Conservation (phyloP, 2,329 filamentous ascomycete genomes). For the Penicillium sp. region DNA sequence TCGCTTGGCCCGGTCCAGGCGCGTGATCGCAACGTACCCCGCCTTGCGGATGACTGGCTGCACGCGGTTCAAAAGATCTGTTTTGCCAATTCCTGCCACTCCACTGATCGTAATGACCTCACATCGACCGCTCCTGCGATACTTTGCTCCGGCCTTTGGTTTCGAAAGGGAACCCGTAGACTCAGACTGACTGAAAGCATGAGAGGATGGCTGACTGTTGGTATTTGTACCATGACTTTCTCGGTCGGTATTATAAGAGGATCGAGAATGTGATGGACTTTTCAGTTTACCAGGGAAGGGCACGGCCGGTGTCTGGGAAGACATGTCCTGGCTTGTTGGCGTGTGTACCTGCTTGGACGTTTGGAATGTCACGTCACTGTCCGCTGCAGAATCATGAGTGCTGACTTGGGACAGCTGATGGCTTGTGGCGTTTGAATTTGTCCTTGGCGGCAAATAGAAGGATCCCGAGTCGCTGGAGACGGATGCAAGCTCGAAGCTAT, state of each 20-base stretch:
- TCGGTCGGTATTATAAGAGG: constrained; percentile 41
- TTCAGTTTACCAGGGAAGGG: constrained; percentile 32
- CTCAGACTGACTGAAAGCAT: constrained; percentile 36
- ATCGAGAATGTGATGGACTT: constrained; percentile 41
- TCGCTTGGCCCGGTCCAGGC: constrained; percentile 61
- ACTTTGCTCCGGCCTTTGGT: constrained; percentile 50
- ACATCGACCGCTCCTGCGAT: constrained; percentile 57
- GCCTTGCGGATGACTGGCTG: constrained; percentile 59
- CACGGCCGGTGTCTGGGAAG: constrained; percentile 8
- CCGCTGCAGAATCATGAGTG: constrained; percentile 40
- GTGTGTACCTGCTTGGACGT: constrained; percentile 32
- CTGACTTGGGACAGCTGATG: constrained; percentile 33
- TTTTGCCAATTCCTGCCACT: constrained; percentile 61
- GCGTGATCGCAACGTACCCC: constrained; percentile 63
- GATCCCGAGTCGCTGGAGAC: constrained; percentile 58
- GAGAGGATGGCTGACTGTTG: constrained; percentile 37
- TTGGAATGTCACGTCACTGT: constrained; percentile 38
- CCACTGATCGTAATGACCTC: constrained; percentile 63
- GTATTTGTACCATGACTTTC: constrained; percentile 37
- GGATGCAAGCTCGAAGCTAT: constrained; percentile 53
- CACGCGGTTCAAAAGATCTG: constrained; percentile 60
- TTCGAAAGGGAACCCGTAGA: constrained; percentile 35
- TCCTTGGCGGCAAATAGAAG: constrained; percentile 41
- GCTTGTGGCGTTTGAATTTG: constrained; percentile 39
- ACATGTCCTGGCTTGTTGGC: constrained; percentile 14